Conservation (phyloP, 345 rosid species). For the Rhodamnia rubescens region DNA sequence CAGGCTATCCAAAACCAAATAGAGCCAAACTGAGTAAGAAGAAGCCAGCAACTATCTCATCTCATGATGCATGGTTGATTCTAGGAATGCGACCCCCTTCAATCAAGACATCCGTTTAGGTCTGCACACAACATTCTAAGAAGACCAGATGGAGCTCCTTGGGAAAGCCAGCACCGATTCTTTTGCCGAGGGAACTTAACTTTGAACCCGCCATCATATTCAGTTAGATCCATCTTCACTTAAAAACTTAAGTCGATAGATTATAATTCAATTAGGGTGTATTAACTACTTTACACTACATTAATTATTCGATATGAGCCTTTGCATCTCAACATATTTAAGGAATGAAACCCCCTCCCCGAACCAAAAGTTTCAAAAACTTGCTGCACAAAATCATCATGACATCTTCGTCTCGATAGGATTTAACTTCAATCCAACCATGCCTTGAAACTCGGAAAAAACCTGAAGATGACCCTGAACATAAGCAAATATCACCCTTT, state of each 20-base stretch:
- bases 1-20: background rate
- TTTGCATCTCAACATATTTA: no score
- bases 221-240: no score
- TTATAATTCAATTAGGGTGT: no score
- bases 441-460: background rate
- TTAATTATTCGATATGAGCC: no score
- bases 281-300: no score
- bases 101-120: background rate
- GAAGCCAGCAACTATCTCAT: background rate
- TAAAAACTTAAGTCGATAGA: no score
- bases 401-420: background rate
- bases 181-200: no score
- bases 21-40: background rate
- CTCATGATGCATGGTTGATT: background rate
- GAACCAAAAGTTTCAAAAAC: background rate
- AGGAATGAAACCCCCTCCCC: background rate
- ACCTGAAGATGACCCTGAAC: background rate
- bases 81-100: background rate
- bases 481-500: background rate
- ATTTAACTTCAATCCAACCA: background rate
- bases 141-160: background rate
- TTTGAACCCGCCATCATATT: no score
- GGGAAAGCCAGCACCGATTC: background rate
- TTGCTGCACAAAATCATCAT: background rate
- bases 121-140: background rate